These are phyloP conservation scores for Coniella vitis DNA, from an alignment of 2,329 filamentous ascomycete genomes.

Conservation along the genomic window DNA sequence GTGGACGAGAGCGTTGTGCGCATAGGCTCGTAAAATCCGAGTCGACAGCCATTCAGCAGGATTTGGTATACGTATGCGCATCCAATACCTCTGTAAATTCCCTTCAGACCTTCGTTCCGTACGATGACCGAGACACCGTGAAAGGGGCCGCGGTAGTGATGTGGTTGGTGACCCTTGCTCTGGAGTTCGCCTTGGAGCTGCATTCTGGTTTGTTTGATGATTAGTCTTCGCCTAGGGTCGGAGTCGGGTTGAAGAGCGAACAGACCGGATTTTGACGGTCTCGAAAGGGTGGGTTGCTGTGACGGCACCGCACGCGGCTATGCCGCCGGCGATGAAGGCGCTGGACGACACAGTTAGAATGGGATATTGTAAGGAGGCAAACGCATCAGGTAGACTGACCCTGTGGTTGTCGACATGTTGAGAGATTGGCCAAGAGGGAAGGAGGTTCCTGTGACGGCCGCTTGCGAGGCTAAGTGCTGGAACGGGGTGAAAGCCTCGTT, in stretches of 20 bases:
- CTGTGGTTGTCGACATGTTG: constrained; percentile 46
- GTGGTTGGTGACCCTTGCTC: constrained; percentile 73
- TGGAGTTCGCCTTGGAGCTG: constrained; percentile 96
- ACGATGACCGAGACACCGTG: constrained; percentile 89
- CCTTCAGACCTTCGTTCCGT: constrained; percentile 78
- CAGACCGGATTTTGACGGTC: constrained; percentile 94
- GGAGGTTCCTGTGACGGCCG: background rate
- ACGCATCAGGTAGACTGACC: constrained; percentile 24
- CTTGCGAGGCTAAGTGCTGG: background rate
- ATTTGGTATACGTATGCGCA: constrained; percentile 96
- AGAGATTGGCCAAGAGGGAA: background rate
- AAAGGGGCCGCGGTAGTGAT: constrained; percentile 83
- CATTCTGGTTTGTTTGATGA: constrained; percentile 49
- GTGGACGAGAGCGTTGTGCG: constrained; percentile 63
- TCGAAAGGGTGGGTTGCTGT: constrained; percentile 98
- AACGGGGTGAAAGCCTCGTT: background rate
- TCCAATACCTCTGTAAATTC: constrained; percentile 82
- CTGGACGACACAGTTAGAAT: constrained; percentile 32
- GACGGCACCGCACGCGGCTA: constrained; percentile 94
- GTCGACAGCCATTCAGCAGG: constrained; percentile 88
- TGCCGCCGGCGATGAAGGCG: constrained; percentile 90
- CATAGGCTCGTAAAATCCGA: constrained; percentile 97
- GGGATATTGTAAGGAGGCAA: constrained; percentile 10
- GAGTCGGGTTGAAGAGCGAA: background rate
- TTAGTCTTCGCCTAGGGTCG: background rate